A percentile compares a stretch with the other conserved stretches of the same genome.
Conservation (phyloP, 1,284 basidiomycete genomes). For the Pisolithus thermaeus region DNA sequence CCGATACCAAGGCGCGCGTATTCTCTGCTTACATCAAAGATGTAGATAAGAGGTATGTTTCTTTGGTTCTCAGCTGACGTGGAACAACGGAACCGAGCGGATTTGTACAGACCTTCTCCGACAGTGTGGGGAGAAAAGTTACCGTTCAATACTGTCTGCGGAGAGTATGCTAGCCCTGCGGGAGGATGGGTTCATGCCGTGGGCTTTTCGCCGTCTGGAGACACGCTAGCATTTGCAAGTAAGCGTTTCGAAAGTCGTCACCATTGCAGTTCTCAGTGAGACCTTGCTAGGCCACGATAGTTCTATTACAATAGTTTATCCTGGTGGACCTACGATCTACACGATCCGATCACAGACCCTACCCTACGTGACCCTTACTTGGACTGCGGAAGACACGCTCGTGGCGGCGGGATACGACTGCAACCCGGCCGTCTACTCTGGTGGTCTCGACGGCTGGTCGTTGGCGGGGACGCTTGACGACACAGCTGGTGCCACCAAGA, state of each 20-base stretch:
- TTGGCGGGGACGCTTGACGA: slow-evolving; percentile 83
- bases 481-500: slow-evolving; percentile 42
- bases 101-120: slow-evolving; percentile 64
- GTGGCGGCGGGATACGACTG: slow-evolving; percentile 98
- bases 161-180: slow-evolving; percentile 82
- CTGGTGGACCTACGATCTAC: slow-evolving; percentile 63
- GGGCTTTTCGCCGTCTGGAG: slow-evolving; percentile 92
- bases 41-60: neutral
- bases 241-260: slow-evolving; percentile 22
- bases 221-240: slow-evolving; percentile 90
- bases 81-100: neutral
- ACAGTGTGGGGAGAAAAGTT: slow-evolving; percentile 97
- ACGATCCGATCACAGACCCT: slow-evolving; percentile 73
- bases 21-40: slow-evolving; percentile 66
- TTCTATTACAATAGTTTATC: slow-evolving; percentile 85
- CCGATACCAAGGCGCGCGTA: slow-evolving; percentile 96
- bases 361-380: slow-evolving; percentile 79
- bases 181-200: slow-evolving; percentile 98
- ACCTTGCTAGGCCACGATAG: slow-evolving; percentile 76
- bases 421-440: slow-evolving; percentile 85
- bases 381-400: slow-evolving; percentile 76
- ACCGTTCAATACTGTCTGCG: slow-evolving; percentile 97
- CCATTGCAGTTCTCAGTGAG: too few relatives aligned
- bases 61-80: too few relatives aligned
- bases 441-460: slow-evolving; percentile 63